Evolutionary conservation across 2,329 filamentous ascomycete genomes (phyloP).

Genomic region (Fusarium temperatum): DNA sequence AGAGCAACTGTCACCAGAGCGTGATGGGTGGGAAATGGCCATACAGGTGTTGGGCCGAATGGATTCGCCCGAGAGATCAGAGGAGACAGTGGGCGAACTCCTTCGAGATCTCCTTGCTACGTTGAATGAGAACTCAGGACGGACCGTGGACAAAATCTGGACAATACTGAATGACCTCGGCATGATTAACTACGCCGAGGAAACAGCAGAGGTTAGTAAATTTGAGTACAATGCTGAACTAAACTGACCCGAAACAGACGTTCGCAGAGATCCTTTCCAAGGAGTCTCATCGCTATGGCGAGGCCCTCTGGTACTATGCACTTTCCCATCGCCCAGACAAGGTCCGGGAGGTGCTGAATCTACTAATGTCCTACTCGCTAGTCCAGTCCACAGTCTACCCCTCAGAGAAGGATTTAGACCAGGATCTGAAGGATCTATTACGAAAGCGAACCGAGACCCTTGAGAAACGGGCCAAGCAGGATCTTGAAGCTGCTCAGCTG

Average conservation of each 20-base stretch:
- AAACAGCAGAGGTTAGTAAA: conserved; percentile 78
- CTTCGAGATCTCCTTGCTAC: conserved; percentile 71
- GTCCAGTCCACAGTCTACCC: conserved; percentile 87
- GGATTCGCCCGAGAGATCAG: conserved; percentile 75
- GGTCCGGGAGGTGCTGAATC: conserved; percentile 84
- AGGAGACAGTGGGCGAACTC: conserved; percentile 77
- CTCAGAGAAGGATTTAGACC: conserved; percentile 74
- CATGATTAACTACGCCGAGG: conserved; percentile 80
- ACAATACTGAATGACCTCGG: conserved; percentile 79
- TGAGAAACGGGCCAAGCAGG: conserved; percentile 74
- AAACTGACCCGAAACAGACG: conserved; percentile 62
- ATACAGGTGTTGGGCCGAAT: conserved; percentile 84
- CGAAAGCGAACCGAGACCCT: conserved; percentile 76
- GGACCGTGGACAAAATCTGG: conserved; percentile 84
- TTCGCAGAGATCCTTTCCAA: conserved; percentile 82
- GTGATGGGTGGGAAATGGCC: conserved; percentile 89
- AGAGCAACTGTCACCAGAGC: conserved; percentile 57
- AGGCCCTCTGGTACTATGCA: conserved; percentile 90
- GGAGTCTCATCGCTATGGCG: conserved; percentile 80
- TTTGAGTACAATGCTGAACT: background rate
- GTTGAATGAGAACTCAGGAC: conserved; percentile 71
- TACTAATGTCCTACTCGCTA: conserved; percentile 87
- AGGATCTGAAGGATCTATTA: conserved; percentile 74
- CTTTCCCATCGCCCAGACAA: conserved; percentile 81
- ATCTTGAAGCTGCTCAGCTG: conserved; percentile 83